These are phyloP conservation scores for Ustilago bromivora DNA, from an alignment of 1,284 basidiomycete genomes.

Conservation along the genomic window DNA sequence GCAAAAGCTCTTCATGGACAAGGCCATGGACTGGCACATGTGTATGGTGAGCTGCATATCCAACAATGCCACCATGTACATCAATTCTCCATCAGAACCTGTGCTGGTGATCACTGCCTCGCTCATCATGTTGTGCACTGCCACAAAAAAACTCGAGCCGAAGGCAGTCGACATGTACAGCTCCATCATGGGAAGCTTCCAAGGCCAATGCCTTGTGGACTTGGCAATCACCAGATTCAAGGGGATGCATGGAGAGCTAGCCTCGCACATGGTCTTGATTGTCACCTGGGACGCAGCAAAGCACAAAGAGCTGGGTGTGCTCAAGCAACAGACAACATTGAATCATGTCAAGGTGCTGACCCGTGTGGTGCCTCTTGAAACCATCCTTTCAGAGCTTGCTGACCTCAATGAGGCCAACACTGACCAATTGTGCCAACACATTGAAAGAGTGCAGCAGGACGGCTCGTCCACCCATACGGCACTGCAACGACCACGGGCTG, in stretches of 20 bases:
- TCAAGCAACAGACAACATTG: not conserved
- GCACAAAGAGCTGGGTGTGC: not conserved
- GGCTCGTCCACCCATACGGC: not conserved
- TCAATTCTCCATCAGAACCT: conserved; percentile 8
- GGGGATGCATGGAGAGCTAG: conserved; percentile 18
- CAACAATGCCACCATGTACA: not conserved
- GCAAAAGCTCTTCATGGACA: conserved; percentile 1
- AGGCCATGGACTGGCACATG: conserved; percentile 17
- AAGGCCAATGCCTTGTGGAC: not conserved
- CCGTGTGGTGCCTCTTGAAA: not conserved
- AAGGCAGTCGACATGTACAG: not conserved
- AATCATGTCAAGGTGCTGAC: not conserved
- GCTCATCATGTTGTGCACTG: conserved; percentile 20
- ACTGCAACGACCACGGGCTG: not conserved
- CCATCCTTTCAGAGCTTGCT: not conserved
- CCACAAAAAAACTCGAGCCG: not conserved
- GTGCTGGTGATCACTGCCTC: conserved; percentile 14
- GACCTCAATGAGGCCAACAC: not conserved
- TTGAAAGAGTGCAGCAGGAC: not conserved
- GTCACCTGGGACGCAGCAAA: conserved; percentile 25
- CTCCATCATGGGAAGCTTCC: conserved; percentile 5
- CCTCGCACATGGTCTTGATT: conserved; percentile 8
- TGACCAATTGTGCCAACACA: not conserved
- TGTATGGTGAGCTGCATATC: conserved; percentile 1
- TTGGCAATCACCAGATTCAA: not conserved